Base-by-base conservation (phyloP, 371 early-diverging fungal genomes). In the Dichotomocladium elegans region DNA sequence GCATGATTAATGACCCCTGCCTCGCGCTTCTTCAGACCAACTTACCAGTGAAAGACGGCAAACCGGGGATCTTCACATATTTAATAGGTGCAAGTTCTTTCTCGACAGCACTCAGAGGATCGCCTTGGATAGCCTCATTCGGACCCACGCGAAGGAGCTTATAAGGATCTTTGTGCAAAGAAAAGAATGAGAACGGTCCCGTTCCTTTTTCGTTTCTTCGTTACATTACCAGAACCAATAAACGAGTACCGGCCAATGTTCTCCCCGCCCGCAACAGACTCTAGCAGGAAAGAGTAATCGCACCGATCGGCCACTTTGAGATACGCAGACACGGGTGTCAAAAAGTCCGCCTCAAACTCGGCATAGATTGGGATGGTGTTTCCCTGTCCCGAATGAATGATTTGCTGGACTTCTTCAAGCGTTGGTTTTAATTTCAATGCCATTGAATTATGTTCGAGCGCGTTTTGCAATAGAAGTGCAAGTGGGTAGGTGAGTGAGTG, bases 261-360 rank as follows among this genome's bases (percentile, higher is more conserved):
- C 57, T 95, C 98, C 35, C 94, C 94, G 47, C 95, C 96, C 47
- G 85, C 80, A 22, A 95, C 94, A n/a, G 94, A 94, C 63, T 98
- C 98, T 34, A 98, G 86, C 51, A 96, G 60, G 65, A 98, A 98
- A 14, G 94, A 93, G 64, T 92, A 83, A 30, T 81, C 81, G 62
- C 86, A 81, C 46, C 82, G 77, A 46, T 88, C 80, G 15, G 93
- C 79, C 9, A 96, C 80, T 63, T 90, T 91, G 47, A 96, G 87
- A 61, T 95, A 98, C 12, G 95, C 96, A 27, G 93, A 82, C n/a
- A 96, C 94, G 24, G 98, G 98, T 9, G 96, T 98, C 37, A 96
- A 74, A 57, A 94, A 79, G 65, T 98, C 98, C 19, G 92, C 90
- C 25, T 88, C 85, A 22, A 96, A 82, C 64, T 89, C 87, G 21